Conservation (phyloP, 163 green algal genomes). For the Volvox carteri region DNA sequence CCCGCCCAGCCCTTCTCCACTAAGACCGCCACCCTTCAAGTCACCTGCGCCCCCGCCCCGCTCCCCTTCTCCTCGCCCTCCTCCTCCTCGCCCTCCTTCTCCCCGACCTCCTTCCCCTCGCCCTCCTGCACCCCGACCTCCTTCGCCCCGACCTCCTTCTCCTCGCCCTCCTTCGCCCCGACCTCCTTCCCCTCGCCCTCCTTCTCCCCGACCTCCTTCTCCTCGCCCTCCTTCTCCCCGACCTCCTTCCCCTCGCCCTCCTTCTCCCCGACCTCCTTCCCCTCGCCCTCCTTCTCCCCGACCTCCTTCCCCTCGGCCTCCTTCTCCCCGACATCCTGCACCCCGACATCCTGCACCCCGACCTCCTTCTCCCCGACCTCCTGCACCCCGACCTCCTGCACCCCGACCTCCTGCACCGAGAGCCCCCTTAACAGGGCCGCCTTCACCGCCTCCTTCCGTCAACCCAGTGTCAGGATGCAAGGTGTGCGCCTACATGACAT, state of each 20-base stretch:
- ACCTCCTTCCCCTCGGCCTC: too few relatives aligned
- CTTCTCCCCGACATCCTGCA: too few relatives aligned
- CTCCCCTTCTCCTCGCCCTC: too few relatives aligned
- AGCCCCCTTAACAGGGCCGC: too few relatives aligned
- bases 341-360: too few relatives aligned
- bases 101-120: neutral
- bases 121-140: neutral
- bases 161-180: neutral
- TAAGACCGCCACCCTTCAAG: neutral
- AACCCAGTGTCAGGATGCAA: too few relatives aligned
- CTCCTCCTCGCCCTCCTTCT: neutral
- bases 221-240: neutral
- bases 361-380: too few relatives aligned
- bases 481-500: too few relatives aligned
- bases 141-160: neutral
- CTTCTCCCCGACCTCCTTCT: neutral
- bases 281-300: too few relatives aligned
- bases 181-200: neutral
- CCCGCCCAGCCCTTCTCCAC: neutral
- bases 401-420: too few relatives aligned
- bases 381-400: too few relatives aligned
- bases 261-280: neutral
- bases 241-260: neutral
- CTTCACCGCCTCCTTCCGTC: too few relatives aligned
- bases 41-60: neutral